A percentile compares a stretch with the other conserved stretches of the same genome.
Conservation (phyloP, 140 eudicot species). For the Stevia rebaudiana region DNA sequence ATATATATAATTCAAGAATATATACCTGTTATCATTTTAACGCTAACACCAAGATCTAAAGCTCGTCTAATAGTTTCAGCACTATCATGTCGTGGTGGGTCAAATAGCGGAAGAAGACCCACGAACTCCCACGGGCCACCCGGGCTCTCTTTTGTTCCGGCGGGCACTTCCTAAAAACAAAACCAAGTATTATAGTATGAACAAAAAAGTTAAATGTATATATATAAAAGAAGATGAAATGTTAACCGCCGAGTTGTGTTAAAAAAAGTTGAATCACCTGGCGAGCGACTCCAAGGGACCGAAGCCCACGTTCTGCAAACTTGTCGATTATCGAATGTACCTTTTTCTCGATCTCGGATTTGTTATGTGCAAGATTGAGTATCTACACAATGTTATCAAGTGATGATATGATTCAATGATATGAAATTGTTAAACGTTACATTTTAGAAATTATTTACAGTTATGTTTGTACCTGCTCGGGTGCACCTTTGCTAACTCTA, state of each 20-base stretch:
- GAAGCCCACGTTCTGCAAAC: conserved; percentile 90
- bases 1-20: not conserved
- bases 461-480: conserved; percentile 96
- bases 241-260: not conserved
- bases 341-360: conserved; percentile 45
- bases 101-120: conserved; percentile 89
- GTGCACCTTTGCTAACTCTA: conserved; percentile 99
- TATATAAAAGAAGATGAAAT: not conserved
- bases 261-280: conserved; percentile 43
- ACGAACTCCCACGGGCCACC: conserved; percentile 92
- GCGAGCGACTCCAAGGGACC: conserved; percentile 84
- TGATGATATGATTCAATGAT: not conserved
- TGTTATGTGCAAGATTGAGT: conserved; percentile 72
- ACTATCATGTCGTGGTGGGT: conserved; percentile 92
- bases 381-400: conserved; percentile 36
- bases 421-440: not conserved
- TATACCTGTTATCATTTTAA: conserved; percentile 88
- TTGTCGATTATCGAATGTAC: conserved; percentile 72
- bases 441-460: not conserved
- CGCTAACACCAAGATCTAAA: conserved; percentile 82
- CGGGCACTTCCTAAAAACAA: conserved; percentile 59
- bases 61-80: conserved; percentile 86
- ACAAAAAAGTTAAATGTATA: too few relatives aligned
- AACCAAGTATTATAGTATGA: not conserved
- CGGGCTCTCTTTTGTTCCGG: conserved; percentile 61